A percentile compares a stretch with the other conserved stretches of the same genome.
These are phyloP conservation scores for Cyathus striatus DNA, from an alignment of 768 basidiomycete species.

Conservation along the genomic window DNA sequence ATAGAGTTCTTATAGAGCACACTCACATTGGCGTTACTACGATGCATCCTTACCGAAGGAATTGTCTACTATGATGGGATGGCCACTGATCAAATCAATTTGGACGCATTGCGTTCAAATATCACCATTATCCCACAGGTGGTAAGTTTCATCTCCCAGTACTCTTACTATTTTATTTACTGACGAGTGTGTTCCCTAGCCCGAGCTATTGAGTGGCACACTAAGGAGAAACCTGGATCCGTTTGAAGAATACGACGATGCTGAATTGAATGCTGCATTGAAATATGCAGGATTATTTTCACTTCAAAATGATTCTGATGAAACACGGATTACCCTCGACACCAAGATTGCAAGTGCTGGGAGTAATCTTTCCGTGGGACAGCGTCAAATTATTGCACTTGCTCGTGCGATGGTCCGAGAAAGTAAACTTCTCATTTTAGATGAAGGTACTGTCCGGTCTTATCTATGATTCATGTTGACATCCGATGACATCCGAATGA, in stretches of 20 bases:
- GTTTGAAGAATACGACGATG: slow-evolving; percentile 46
- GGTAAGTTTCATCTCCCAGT: slow-evolving; percentile 14
- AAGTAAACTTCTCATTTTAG: slow-evolving; percentile 52
- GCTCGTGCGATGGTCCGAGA: slow-evolving; percentile 53
- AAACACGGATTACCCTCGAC: slow-evolving; percentile 42
- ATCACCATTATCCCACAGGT: slow-evolving; percentile 53
- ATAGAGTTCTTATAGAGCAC: slow-evolving; percentile 30
- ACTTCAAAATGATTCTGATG: slow-evolving; percentile 29
- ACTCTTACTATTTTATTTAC: neutral
- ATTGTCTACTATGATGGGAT: slow-evolving; percentile 47
- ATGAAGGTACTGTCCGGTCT: slow-evolving; percentile 40
- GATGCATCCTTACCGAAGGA: slow-evolving; percentile 49
- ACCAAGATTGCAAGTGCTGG: slow-evolving; percentile 44
- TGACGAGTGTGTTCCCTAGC: slow-evolving; percentile 11
- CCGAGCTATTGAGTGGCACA: slow-evolving; percentile 40
- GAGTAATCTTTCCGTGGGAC: slow-evolving; percentile 62
- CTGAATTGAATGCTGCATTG: slow-evolving; percentile 23
- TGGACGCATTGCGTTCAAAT: slow-evolving; percentile 44
- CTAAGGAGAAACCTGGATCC: slow-evolving; percentile 57
- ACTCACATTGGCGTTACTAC: slow-evolving; percentile 46
- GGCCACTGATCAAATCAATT: slow-evolving; percentile 38
- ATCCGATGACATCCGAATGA: slow-evolving; percentile 24
- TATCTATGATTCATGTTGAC: slow-evolving; percentile 33
- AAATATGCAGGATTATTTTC: slow-evolving; percentile 28
- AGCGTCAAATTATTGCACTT: slow-evolving; percentile 60